Evolutionary conservation across 345 rosid genomes (phyloP), one percentile per base, ranked within the genome.

Genomic region (Gossypium stocksii): DNA sequence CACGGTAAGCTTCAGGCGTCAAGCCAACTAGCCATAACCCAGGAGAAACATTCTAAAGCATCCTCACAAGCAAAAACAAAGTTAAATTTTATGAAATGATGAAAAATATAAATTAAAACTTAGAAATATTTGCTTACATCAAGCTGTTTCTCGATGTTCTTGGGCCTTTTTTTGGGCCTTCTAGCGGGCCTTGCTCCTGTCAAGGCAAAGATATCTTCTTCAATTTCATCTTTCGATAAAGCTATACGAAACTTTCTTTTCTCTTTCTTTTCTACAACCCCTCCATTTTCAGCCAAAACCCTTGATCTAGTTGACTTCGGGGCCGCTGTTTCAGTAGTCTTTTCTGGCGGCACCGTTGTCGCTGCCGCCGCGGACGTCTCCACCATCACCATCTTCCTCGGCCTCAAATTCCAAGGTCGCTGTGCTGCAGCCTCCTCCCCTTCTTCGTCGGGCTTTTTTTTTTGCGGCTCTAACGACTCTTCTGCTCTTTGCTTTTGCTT

Each of bases 141-240:
- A 62, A 95, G 85, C 73, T 83, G 84, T 69, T 89, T 95, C 86
- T 95, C 97, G 62, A 85, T 81, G 9, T 84, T 86, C 85, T 88
- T 93, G 6, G 94, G 84, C 34, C 98, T 84, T 80, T 89, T 95
- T 66, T 77, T 77, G 22, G 98, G 99, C 67, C 98, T 80, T 45
- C 99, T 83, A 4, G 93, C 75, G 14, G 98, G 92, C 51, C 94
- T 87, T 15, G 87, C 88, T 65, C 97, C 99, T 20, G 97, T 91
- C 92, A 93, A 83, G 77, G 88, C 76, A 75, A 89, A 95, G 66
- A 95, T 65, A 72, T 95, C 99, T 75, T 95, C 99, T 74, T 95
- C 99, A 71, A 95, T 90, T 83, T 95, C 98, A 3, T 95, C 99
- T 68, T 85, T 78, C 6, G 97, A 88, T 27, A 92, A 78, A 66